Base-by-base conservation (phyloP, 805 yeast species). In the Wickerhamomyces mucosus region DNA sequence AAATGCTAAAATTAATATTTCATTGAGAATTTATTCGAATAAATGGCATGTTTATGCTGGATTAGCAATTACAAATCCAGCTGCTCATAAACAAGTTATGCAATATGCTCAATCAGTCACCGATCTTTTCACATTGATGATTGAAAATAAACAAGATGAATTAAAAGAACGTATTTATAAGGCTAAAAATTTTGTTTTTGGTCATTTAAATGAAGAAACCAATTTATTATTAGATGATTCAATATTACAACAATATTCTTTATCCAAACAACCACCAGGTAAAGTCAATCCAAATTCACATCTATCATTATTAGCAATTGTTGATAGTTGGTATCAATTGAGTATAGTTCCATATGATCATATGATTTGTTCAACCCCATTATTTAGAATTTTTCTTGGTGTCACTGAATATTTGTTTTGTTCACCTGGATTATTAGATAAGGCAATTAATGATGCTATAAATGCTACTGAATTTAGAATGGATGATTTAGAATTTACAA, bases 31-130 rank as follows among this genome's bases (percentile, higher is more conserved):
- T 31, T 92, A 68, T 55, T 76, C 95, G 13, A 92, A 88, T 57
- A 86, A 88, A 57, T 92, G 96, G 94, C 98, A 92, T 54, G 97
- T 92, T 19, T 92, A 92, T 51, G 97, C 97, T 5, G 98, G 98
- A 0, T 64, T 92, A 46, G 96, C 97, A 8, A 89, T 92, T 43
- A 81, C 95, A 2, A 92, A 92, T 48, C 96, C 96, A 2, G 74
- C 88, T 26, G 96, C 97, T 1, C 96, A 89, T 49, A 72, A 69
- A 24, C 97, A 92, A 56, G 79, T 94, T 14, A 65, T 82, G 42
- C 96, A 88, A 53, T 92, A 89, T 53, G 80, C 97, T 3, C 69
- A 72, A 21, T 81, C 95, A 1, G 79, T 80, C 3, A 79, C 92
- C 1, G 92, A 82, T 34, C 61, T 92, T 27, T 88, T 80, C 53